A percentile compares a stretch with the other conserved stretches of the same genome.
Evolutionary conservation across 371 early-diverging fungal species (phyloP).

Genomic region (Catenaria anguillulae): DNA sequence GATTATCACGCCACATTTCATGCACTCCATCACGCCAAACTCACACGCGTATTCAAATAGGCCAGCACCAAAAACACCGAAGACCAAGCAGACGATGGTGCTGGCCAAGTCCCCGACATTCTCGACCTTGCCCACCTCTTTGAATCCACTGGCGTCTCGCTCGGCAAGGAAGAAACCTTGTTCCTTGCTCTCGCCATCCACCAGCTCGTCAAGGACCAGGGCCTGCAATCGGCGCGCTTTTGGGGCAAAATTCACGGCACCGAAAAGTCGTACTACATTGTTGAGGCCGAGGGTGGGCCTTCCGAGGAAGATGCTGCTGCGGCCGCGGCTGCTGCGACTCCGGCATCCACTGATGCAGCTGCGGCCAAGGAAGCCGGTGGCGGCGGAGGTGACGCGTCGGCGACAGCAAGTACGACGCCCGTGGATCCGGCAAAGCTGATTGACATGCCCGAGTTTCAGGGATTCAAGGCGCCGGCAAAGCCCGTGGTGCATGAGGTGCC

Average conservation of each 20-base stretch:
- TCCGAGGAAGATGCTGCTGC: constrained; percentile 11
- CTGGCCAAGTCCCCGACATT: constrained; percentile 39
- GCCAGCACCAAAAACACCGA: not conserved
- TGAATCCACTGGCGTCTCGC: constrained; percentile 39
- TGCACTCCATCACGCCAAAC: too few relatives aligned
- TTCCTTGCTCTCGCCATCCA: constrained; percentile 25
- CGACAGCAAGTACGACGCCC: too few relatives aligned
- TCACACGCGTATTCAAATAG: too few relatives aligned
- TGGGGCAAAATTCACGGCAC: constrained; percentile 35
- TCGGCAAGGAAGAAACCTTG: constrained; percentile 30
- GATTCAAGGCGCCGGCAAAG: constrained; percentile 2
- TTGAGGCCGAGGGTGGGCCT: constrained; percentile 18
- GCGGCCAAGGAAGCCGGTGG: too few relatives aligned
- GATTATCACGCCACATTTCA: too few relatives aligned
- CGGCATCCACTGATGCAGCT: too few relatives aligned
- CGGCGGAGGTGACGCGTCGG: too few relatives aligned
- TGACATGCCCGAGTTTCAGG: constrained; percentile 4
- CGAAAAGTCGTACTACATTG: constrained; percentile 24
- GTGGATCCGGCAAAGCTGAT: constrained; percentile 3
- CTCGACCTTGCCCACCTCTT: constrained; percentile 29
- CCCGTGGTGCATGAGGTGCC: not conserved
- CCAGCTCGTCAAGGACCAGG: constrained; percentile 23
- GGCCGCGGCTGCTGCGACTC: too few relatives aligned
- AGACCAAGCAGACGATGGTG: not conserved
- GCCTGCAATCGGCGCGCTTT: constrained; percentile 30